Evolutionary conservation across 106 monocot species (phyloP).

Genomic region (Allium fistulosum): DNA sequence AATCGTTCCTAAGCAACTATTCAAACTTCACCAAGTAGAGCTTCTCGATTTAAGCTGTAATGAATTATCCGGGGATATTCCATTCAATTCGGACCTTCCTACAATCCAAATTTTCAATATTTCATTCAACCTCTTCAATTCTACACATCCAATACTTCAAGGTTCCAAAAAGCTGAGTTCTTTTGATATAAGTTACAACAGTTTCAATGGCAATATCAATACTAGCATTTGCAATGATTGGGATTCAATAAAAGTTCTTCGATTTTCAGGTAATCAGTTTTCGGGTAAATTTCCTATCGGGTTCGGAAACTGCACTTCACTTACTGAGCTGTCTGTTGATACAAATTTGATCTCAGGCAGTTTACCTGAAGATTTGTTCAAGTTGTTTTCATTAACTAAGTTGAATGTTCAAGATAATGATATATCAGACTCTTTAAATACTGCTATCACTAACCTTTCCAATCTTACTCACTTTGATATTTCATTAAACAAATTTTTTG

Average conservation of each 20-base stretch:
- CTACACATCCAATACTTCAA: constrained; percentile 44
- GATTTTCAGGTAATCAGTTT: constrained; percentile 52
- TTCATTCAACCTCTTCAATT: constrained; percentile 55
- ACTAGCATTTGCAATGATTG: constrained; percentile 48
- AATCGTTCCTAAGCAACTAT: constrained; percentile 30
- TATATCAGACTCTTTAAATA: constrained; percentile 28
- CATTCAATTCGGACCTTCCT: constrained; percentile 24
- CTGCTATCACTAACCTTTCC: constrained; percentile 47
- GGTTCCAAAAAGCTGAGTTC: constrained; percentile 24
- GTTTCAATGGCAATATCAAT: constrained; percentile 43
- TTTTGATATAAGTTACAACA: constrained; percentile 44
- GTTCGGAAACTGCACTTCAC: constrained; percentile 57
- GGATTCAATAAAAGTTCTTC: constrained; percentile 23
- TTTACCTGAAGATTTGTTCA: constrained; percentile 73
- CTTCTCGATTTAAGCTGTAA: constrained; percentile 65
- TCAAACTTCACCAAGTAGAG: constrained; percentile 33
- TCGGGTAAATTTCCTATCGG: constrained; percentile 56
- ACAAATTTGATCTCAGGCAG: constrained; percentile 36
- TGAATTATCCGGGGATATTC: constrained; percentile 34
- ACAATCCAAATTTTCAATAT: constrained; percentile 54
- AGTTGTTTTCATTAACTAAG: constrained; percentile 21
- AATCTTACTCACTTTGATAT: constrained; percentile 57
- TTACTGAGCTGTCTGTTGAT: constrained; percentile 46
- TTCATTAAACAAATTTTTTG: constrained; percentile 57
- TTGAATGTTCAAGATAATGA: constrained; percentile 39